phyloP scores from a whole-genome alignment of 305 asterid species.

The Fraxinus sp. region DNA sequence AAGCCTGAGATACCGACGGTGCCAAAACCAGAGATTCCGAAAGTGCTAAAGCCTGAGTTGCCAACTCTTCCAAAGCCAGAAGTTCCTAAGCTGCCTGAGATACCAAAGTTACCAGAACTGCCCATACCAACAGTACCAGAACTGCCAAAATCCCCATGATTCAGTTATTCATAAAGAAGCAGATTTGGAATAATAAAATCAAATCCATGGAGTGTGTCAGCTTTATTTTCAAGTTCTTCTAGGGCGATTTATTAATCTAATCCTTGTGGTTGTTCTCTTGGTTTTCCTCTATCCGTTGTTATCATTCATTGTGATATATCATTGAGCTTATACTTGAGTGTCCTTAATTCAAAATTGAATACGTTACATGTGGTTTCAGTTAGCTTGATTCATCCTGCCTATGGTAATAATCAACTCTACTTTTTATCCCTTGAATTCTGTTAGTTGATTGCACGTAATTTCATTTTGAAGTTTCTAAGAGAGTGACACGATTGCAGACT shows the following conservation, averaged over 20 bases:
- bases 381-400: neutral
- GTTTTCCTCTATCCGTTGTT: neutral
- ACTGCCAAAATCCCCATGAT: neutral
- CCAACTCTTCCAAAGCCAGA: slow-evolving; percentile 17
- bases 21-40: slow-evolving; percentile 16
- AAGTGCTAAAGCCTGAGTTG: slow-evolving; percentile 5
- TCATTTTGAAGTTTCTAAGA: neutral
- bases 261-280: neutral
- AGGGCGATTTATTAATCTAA: neutral
- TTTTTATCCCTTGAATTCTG: neutral
- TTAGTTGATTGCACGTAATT: neutral
- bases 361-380: neutral
- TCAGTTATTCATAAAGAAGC: neutral
- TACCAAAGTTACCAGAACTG: slow-evolving; percentile 2
- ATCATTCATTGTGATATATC: neutral
- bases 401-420: neutral
- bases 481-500: neutral
- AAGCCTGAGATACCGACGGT: neutral
- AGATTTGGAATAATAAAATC: neutral
- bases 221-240: neutral
- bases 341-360: neutral
- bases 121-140: slow-evolving; percentile 4
- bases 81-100: slow-evolving; percentile 10
- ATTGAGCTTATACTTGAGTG: neutral
- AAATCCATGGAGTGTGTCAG: neutral